Evolutionary conservation across 2,329 filamentous ascomycete species (phyloP).

Genomic region (Meredithiella fracta): DNA sequence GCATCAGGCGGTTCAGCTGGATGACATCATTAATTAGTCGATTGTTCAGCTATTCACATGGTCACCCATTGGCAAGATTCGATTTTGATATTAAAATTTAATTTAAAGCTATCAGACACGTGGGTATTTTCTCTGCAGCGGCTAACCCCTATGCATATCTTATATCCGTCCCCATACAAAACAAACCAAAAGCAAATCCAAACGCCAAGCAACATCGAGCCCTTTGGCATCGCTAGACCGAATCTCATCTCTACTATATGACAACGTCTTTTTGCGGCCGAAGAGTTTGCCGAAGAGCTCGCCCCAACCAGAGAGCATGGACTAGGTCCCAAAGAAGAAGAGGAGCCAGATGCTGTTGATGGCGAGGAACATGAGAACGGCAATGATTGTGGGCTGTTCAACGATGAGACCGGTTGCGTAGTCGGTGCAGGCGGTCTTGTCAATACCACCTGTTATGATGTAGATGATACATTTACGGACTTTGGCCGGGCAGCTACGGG

Average conservation of each 20-base stretch:
- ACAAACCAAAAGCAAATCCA: background rate
- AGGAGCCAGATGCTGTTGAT: slow-evolving; percentile 75
- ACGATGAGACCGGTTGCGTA: slow-evolving; percentile 48
- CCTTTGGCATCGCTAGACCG: background rate
- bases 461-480: slow-evolving; percentile 56
- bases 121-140: no score
- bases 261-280: slow-evolving; percentile 33
- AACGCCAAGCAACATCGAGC: background rate
- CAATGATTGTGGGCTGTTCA: slow-evolving; percentile 58
- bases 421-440: slow-evolving; percentile 51
- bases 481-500: slow-evolving; percentile 35
- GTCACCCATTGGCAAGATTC: no score
- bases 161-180: background rate
- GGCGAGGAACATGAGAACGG: slow-evolving; percentile 70
- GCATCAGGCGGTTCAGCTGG: no score
- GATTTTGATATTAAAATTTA: no score
- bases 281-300: slow-evolving; percentile 41
- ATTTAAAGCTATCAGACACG: no score
- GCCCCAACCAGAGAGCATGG: slow-evolving; percentile 74
- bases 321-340: slow-evolving; percentile 62
- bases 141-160: no score
- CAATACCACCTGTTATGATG: slow-evolving; percentile 37
- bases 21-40: no score
- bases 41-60: no score
- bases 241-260: no score